Conservation (phyloP, 768 basidiomycete species). For the Tricholoma sp. region DNA sequence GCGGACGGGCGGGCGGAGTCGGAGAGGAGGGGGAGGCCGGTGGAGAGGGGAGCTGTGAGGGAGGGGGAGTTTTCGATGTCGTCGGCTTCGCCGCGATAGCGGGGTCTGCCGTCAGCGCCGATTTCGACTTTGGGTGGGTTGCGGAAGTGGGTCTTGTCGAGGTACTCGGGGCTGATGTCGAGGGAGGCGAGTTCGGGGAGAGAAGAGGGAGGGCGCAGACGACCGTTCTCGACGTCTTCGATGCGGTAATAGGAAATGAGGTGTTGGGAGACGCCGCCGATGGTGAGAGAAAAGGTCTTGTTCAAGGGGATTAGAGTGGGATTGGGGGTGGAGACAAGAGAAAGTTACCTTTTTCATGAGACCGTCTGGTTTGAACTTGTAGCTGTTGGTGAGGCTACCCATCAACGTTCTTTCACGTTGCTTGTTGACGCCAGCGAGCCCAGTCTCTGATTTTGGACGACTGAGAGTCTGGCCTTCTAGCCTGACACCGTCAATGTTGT, state of each 20-base stretch:
- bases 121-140: conserved; percentile 86
- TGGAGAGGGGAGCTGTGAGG: conserved; percentile 36
- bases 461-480: conserved; percentile 48
- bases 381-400: conserved; percentile 87
- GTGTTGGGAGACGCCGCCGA: conserved; percentile 83
- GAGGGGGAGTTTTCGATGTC: conserved; percentile 49
- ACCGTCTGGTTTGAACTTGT: conserved; percentile 90
- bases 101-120: conserved; percentile 74
- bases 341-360: conserved; percentile 91
- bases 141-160: conserved; percentile 88
- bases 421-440: conserved; percentile 52
- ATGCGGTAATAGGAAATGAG: conserved; percentile 93
- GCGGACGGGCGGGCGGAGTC: conserved; percentile 38
- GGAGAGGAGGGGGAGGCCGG: conserved; percentile 44
- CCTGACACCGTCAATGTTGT: conserved; percentile 21
- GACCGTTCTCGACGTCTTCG: conserved; percentile 85
- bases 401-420: conserved; percentile 78
- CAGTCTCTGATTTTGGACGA: conserved; percentile 51
- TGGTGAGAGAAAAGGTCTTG: conserved; percentile 91
- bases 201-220: conserved; percentile 83
- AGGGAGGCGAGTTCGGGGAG: conserved; percentile 83
- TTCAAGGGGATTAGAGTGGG: conserved; percentile 3
- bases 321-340: neutral
- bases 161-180: conserved; percentile 82
- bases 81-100: conserved; percentile 82